phyloP scores from a whole-genome alignment of 495 filamentous ascomycete species.

The Xylaria flabelliformis region DNA sequence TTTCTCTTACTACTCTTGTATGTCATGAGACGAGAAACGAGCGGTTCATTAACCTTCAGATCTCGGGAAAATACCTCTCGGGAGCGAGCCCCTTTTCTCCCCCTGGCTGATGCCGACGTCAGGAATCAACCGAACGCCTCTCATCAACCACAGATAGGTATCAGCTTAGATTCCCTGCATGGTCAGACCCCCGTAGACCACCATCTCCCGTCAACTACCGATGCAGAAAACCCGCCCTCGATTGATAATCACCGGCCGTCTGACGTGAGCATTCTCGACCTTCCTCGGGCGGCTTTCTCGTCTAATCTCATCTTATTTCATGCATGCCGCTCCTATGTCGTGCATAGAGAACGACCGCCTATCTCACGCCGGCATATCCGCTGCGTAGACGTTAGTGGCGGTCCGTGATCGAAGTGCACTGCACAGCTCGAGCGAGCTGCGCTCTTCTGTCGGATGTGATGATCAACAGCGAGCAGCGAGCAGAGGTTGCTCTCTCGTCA shows the following conservation, averaged over 20 bases:
- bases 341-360: constrained; percentile 6
- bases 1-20: background rate
- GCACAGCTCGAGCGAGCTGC: background rate
- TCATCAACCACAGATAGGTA: constrained; percentile 1
- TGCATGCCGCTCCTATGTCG: constrained; percentile 14
- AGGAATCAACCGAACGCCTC: constrained; percentile 9
- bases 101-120: background rate
- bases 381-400: background rate
- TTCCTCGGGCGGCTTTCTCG: constrained; percentile 15
- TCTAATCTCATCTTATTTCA: constrained; percentile 13
- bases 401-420: background rate
- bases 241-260: constrained; percentile 18
- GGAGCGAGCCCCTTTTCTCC: background rate
- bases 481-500: background rate
- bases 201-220: constrained; percentile 10
- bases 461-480: background rate
- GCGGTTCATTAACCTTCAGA: background rate
- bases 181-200: background rate
- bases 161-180: constrained; percentile 12
- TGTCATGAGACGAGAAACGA: background rate
- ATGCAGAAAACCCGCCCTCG: constrained; percentile 1
- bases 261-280: constrained; percentile 22
- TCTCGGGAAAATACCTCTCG: background rate
- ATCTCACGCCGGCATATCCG: constrained; percentile 18
- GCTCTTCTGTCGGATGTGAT: constrained; percentile 1